Conservation (phyloP, 139 green algal species). For the Chlamydomonas sp. region DNA sequence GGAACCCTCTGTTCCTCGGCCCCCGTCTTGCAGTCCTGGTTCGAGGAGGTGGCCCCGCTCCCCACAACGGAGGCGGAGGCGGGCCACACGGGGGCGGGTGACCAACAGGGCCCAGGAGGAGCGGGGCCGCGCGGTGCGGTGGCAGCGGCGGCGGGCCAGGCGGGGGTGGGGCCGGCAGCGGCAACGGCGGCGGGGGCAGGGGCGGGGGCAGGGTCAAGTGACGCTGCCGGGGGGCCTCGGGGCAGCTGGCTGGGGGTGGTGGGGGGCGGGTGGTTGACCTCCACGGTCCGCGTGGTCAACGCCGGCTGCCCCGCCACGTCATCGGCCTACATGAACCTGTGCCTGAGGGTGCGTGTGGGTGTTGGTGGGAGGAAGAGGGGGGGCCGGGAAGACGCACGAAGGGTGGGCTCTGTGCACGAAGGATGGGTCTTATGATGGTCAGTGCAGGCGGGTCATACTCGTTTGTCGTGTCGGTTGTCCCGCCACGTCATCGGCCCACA, state of each 20-base stretch:
- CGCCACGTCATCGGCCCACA: background rate
- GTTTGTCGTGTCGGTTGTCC: background rate
- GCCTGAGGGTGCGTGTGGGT: background rate
- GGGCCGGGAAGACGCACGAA: background rate
- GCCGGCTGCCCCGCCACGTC: conserved; percentile 17
- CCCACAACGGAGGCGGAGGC: too few relatives aligned
- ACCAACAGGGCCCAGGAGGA: too few relatives aligned
- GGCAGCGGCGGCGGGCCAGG: too few relatives aligned
- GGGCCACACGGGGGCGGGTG: too few relatives aligned
- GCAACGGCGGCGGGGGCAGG: background rate
- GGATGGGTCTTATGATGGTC: too few relatives aligned
- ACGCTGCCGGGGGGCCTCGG: background rate
- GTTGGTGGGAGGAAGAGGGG: background rate
- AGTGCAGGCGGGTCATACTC: too few relatives aligned
- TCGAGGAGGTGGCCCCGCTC: too few relatives aligned
- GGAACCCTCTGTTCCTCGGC: too few relatives aligned
- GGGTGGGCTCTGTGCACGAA: too few relatives aligned
- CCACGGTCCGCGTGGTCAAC: conserved; percentile 13
- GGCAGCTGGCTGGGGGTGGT: background rate
- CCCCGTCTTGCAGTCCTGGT: too few relatives aligned
- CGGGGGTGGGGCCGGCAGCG: background rate
- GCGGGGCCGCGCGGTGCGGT: too few relatives aligned
- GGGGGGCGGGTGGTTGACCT: background rate
- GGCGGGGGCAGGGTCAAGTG: background rate
- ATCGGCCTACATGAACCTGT: conserved; percentile 25